A percentile compares a stretch with the other conserved stretches of the same genome.
Conservation (phyloP, 208 protist genomes). For the Leishmania martiniquensis region DNA sequence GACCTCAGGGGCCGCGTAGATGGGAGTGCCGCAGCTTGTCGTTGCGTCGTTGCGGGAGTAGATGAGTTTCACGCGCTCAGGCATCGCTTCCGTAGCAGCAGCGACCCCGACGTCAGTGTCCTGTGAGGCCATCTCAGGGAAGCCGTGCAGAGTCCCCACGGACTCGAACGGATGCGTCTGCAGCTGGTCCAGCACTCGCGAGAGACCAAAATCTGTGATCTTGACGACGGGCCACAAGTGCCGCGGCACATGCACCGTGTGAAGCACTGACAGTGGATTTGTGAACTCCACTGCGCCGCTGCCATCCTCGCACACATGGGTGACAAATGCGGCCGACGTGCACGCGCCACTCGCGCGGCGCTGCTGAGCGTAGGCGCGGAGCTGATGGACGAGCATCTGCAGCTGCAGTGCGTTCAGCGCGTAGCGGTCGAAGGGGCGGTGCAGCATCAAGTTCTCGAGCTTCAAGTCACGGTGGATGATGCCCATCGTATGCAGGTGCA, state of each 20-base stretch:
- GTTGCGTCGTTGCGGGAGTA: conserved; percentile 50
- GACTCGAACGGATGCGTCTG: conserved; percentile 16
- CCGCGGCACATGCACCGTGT: conserved; percentile 53
- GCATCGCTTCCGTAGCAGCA: neutral
- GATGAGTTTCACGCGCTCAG: conserved; percentile 28
- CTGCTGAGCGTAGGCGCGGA: conserved; percentile 18
- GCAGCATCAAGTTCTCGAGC: conserved; percentile 98
- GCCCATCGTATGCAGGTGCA: conserved; percentile 94
- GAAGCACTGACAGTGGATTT: conserved; percentile 54
- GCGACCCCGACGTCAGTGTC: neutral
- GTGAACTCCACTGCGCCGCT: conserved; percentile 19
- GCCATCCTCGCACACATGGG: neutral
- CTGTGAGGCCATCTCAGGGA: neutral
- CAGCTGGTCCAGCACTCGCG: conserved; percentile 41
- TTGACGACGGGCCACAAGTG: conserved; percentile 63
- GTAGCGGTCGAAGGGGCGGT: conserved; percentile 39
- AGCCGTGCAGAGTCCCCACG: neutral
- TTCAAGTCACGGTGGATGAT: conserved; percentile 99
- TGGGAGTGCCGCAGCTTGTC: conserved; percentile 73
- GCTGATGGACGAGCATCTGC: conserved; percentile 38
- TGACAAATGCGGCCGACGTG: neutral
- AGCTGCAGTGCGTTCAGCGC: conserved; percentile 45
- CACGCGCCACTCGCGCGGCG: neutral
- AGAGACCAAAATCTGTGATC: conserved; percentile 80
- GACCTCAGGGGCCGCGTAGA: conserved; percentile 77